A percentile compares a stretch with the other conserved stretches of the same genome.
Evolutionary conservation across 495 filamentous ascomycete genomes (phyloP).

Genomic region (Copromyces sp.): DNA sequence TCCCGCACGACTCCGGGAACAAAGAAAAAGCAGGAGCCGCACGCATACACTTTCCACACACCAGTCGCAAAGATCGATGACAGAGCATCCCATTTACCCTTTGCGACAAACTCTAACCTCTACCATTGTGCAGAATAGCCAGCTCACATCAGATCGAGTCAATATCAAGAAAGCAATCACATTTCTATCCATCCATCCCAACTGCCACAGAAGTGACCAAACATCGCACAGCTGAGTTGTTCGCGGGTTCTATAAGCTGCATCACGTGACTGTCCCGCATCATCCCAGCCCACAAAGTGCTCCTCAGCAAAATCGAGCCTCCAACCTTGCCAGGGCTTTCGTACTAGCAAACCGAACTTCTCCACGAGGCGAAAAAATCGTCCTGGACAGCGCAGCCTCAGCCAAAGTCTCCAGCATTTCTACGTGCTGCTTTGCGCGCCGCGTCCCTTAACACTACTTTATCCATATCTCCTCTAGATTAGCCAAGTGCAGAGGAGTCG

Average conservation of each 20-base stretch:
- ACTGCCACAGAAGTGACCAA: background rate
- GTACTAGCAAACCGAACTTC: slow-evolving; percentile 12
- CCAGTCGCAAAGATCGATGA: background rate
- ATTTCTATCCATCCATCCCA: background rate
- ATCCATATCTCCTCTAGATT: slow-evolving; percentile 19
- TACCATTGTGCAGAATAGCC: background rate
- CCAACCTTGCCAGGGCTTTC: slow-evolving; percentile 20
- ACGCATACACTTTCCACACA: background rate
- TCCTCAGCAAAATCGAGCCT: slow-evolving; percentile 12
- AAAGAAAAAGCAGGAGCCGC: background rate
- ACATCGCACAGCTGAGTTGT: background rate
- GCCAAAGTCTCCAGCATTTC: slow-evolving; percentile 24
- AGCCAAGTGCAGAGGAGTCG: slow-evolving; percentile 27
- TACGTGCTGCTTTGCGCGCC: slow-evolving; percentile 21
- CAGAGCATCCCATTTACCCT: background rate
- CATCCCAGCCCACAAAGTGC: slow-evolving; percentile 26
- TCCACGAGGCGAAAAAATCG: slow-evolving; percentile 27
- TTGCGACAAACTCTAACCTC: background rate
- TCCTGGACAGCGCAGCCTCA: slow-evolving; percentile 17
- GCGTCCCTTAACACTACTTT: slow-evolving; percentile 5
- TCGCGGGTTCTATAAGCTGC: background rate
- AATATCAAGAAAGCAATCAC: background rate
- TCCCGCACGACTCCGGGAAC: background rate
- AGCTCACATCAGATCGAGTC: background rate
- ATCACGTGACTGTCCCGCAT: slow-evolving; percentile 19